These are phyloP conservation scores for Scleromitrula shiraiana DNA, from an alignment of 2,329 filamentous ascomycete genomes.

Conservation along the genomic window DNA sequence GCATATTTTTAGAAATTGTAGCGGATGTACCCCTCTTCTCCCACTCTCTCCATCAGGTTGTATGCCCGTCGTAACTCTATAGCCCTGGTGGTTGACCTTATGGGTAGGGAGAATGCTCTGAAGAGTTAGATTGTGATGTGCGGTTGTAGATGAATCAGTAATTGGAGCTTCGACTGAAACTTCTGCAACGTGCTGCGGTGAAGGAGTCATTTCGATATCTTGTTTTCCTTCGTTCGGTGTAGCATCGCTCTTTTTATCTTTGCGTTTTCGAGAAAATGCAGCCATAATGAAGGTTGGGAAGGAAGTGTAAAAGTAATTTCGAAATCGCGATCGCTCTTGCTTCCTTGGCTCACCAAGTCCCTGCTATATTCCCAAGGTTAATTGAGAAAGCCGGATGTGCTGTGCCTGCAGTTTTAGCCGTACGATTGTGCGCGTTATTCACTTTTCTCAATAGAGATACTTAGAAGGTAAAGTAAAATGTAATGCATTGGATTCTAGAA, in stretches of 20 bases:
- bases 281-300: slow-evolving; percentile 3
- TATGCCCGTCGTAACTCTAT: slow-evolving; percentile 31
- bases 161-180: slow-evolving; percentile 7
- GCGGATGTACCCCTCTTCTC: slow-evolving; percentile 54
- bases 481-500: no score
- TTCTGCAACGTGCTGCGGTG: slow-evolving; percentile 2
- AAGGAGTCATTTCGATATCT: slow-evolving; percentile 8
- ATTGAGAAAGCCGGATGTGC: background rate
- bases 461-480: background rate
- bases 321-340: background rate
- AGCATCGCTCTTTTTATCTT: background rate
- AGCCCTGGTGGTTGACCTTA: slow-evolving; percentile 15
- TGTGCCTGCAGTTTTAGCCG: slow-evolving; percentile 2
- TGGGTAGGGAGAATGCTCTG: slow-evolving; percentile 7
- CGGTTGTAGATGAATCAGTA: background rate
- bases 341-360: background rate
- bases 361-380: background rate
- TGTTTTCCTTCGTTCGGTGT: background rate
- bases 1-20: slow-evolving; percentile 55
- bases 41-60: slow-evolving; percentile 58
- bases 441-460: background rate
- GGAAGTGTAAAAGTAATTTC: background rate
- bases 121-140: slow-evolving; percentile 5
- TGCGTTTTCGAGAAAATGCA: background rate
- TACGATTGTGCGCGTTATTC: background rate